Evolutionary conservation across 2,329 filamentous ascomycete species (phyloP).

Genomic region (Emergomyces pasteurianus): DNA sequence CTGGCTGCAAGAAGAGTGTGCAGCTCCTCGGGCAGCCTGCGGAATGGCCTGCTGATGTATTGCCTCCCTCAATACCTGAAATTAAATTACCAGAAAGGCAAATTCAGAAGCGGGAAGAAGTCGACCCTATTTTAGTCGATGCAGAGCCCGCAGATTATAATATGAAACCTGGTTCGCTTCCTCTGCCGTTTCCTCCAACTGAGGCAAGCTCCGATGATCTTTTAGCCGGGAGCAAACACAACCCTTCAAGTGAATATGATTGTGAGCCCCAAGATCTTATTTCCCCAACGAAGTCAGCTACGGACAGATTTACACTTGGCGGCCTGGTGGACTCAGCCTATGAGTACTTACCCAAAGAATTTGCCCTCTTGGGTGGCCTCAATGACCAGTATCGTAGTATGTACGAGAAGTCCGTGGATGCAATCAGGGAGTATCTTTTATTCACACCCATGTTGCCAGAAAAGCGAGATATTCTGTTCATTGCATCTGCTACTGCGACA

Average conservation of each 20-base stretch:
- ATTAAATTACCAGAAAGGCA: background rate
- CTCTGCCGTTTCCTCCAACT: background rate
- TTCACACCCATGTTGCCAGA: slow-evolving; percentile 64
- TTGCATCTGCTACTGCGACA: slow-evolving; percentile 44
- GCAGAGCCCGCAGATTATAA: slow-evolving; percentile 20
- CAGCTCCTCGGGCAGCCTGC: slow-evolving; percentile 12
- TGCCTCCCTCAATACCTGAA: slow-evolving; percentile 28
- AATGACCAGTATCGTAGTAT: slow-evolving; percentile 52
- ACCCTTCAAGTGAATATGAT: slow-evolving; percentile 11
- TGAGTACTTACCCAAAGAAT: slow-evolving; percentile 52
- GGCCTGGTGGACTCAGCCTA: slow-evolving; percentile 46
- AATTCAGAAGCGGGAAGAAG: slow-evolving; percentile 1
- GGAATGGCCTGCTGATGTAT: slow-evolving; percentile 12
- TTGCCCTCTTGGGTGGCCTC: slow-evolving; percentile 63
- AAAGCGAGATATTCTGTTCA: slow-evolving; percentile 55
- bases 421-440: slow-evolving; percentile 60
- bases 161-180: slow-evolving; percentile 2
- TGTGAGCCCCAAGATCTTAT: slow-evolving; percentile 31
- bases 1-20: slow-evolving; percentile 53
- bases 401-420: slow-evolving; percentile 56
- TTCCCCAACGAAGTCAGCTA: slow-evolving; percentile 20
- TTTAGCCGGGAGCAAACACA: background rate
- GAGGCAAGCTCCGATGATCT: background rate
- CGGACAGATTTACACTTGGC: slow-evolving; percentile 39
- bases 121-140: slow-evolving; percentile 13